Base-by-base conservation (phyloP, 2,329 filamentous ascomycete genomes). In the Neopestalotiopsis sp. region DNA sequence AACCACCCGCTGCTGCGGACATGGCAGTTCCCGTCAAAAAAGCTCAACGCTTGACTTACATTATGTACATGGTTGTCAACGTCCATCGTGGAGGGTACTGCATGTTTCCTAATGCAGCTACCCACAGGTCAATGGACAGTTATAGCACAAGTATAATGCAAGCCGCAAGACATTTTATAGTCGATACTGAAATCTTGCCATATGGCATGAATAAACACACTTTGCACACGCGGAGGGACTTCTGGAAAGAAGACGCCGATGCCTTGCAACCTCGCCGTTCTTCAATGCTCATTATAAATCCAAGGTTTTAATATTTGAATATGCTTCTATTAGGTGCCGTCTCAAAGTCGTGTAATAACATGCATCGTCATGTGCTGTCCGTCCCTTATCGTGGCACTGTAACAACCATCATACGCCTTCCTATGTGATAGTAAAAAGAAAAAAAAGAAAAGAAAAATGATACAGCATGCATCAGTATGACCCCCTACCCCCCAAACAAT, bases 361-460 rank as follows among this genome's bases (percentile, higher is more conserved):
- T 62, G 30, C 32, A 62, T 62, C 59, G 59, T 62, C 59, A 62
- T 40, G 59, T 62, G 59, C 59, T 40, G 57, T 62, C 34, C 34
- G 34, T 28, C 59, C 59, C n/a, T 20, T 20, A n/a, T 52, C 17
- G 13, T 62, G 32, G 59, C 59, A 62, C 59, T 62, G 59, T 34
- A 62, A 62, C 59, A 62, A 62, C 59, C 59, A 40, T 38, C 30
- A 13, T 62, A 62, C 59, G 59, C 59, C 59, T 34, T 62, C 59
- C 59, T 40, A 62, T 62, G 59, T 62, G 12, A 28, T 28, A 28
- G 24, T 28, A 28, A 28, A 28, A 28, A 28, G 24, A 28, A 28
- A 28, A 28, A 28, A 28, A 28, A 28, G 24, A 28, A 28, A 34
- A 40, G 17, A 24, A 17, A 38, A 38, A 62, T n/a, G 32, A 62